These are phyloP conservation scores for Retiboletus flavoniger DNA, from an alignment of 1,284 basidiomycete species.

Conservation along the genomic window DNA sequence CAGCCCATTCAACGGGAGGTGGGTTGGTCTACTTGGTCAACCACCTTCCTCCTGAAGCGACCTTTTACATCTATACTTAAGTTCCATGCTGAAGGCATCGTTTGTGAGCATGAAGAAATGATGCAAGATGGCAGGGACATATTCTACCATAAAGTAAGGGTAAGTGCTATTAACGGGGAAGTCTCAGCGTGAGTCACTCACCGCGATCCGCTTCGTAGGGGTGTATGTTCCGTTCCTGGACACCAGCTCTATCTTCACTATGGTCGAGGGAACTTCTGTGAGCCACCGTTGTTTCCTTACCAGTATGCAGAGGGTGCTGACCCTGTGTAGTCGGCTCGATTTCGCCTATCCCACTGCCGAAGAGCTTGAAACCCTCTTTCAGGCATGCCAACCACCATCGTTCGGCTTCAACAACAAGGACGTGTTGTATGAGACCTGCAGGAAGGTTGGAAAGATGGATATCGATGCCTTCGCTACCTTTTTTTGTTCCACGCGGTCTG, in stretches of 20 bases:
- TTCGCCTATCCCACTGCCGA: neutral
- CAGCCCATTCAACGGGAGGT: no score
- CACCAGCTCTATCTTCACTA: no score
- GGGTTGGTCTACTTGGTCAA: no score
- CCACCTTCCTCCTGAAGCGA: no score
- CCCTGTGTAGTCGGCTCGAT: neutral
- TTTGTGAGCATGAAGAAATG: no score
- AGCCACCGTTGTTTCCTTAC: no score
- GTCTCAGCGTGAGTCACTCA: neutral
- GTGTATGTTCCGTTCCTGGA: neutral
- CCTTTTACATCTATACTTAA: no score
- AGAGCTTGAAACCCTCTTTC: neutral
- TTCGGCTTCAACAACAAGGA: neutral
- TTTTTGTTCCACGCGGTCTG: constrained; percentile 22
- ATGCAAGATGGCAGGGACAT: neutral
- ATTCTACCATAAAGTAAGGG: neutral
- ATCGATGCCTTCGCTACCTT: constrained; percentile 23
- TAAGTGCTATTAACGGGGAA: no score
- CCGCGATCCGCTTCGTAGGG: neutral
- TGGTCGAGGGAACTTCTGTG: no score
- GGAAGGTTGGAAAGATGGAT: constrained; percentile 37
- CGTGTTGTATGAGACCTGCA: constrained; percentile 20
- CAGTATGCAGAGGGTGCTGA: no score
- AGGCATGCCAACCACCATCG: neutral
- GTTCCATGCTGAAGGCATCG: no score